A percentile compares a stretch with the other conserved stretches of the same genome.
Conservation (phyloP, 2,329 filamentous ascomycete species). For the Plenodomus biglobosus region DNA sequence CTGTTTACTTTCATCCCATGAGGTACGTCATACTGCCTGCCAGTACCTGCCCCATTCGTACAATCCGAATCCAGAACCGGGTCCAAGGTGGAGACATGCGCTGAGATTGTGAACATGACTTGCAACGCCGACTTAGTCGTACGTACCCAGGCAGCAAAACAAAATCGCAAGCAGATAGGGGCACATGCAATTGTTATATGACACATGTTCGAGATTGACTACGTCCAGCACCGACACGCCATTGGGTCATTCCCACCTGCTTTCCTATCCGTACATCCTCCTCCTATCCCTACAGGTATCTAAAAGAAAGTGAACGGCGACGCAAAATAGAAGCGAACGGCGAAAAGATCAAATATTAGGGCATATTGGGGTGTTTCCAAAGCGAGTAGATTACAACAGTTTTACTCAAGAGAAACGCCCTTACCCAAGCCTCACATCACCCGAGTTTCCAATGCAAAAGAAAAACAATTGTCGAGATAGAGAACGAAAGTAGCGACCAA, state of each 20-base stretch:
- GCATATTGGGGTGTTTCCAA: background rate
- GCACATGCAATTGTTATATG: too few species aligned
- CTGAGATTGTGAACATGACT: too few species aligned
- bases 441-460: background rate
- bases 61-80: too few species aligned
- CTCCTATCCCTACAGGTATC: conserved; percentile 25
- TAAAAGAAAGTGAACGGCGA: conserved; percentile 17
- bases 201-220: too few species aligned
- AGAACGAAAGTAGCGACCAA: conserved; percentile 18
- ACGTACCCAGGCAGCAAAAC: too few species aligned
- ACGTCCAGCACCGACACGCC: too few species aligned
- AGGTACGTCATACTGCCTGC: too few species aligned
- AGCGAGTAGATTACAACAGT: background rate
- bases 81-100: too few species aligned
- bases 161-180: too few species aligned
- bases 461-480: background rate
- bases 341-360: conserved; percentile 8
- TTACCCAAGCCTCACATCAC: background rate
- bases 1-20: too few species aligned
- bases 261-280: conserved; percentile 8
- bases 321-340: conserved; percentile 21
- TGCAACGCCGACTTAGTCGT: too few species aligned
- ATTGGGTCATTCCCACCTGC: background rate
- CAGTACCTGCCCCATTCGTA: too few species aligned
- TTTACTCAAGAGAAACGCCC: background rate